Conservation (phyloP, 805 yeast species). For the Candida oleophila region DNA sequence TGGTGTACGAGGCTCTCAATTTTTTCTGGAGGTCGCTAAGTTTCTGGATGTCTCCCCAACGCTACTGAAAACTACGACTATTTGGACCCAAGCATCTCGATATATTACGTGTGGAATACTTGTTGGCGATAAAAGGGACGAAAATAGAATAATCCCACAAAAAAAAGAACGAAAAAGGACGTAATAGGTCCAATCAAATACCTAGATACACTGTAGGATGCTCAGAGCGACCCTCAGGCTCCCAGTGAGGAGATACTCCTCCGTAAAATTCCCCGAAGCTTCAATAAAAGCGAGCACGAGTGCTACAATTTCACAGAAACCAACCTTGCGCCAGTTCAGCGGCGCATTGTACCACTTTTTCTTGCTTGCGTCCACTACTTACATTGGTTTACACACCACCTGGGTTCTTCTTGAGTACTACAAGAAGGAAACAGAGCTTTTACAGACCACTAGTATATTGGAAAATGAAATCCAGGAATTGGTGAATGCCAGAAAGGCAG, state of each 20-base stretch:
- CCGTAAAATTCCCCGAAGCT: slow-evolving; percentile 7
- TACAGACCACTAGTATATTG: slow-evolving; percentile 15
- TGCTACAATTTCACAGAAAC: slow-evolving; percentile 16
- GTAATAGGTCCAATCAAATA: too few species aligned
- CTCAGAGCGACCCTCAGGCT: neutral
- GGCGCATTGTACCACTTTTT: slow-evolving; percentile 38
- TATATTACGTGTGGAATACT: too few species aligned
- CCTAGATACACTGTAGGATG: too few species aligned
- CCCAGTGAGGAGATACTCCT: neutral
- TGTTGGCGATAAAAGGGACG: too few species aligned
- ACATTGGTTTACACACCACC: slow-evolving; percentile 32
- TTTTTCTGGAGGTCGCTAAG: too few species aligned
- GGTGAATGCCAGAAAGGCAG: slow-evolving; percentile 25
- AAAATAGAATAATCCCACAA: too few species aligned
- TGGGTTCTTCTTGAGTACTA: slow-evolving; percentile 33
- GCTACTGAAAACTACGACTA: too few species aligned
- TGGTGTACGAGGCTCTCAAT: too few species aligned
- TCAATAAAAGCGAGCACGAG: slow-evolving; percentile 5
- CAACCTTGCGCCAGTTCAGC: slow-evolving; percentile 35
- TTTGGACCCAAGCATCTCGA: too few species aligned
- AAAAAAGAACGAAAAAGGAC: too few species aligned
- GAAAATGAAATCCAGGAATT: slow-evolving; percentile 26
- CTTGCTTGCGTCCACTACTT: slow-evolving; percentile 38
- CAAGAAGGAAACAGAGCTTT: slow-evolving; percentile 18
- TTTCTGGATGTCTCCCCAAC: too few species aligned